Percentiles rank a stretch among this genome's conserved stretches.
Evolutionary conservation across 768 basidiomycete species (phyloP).

Genomic region (Naganishia antarctica): DNA sequence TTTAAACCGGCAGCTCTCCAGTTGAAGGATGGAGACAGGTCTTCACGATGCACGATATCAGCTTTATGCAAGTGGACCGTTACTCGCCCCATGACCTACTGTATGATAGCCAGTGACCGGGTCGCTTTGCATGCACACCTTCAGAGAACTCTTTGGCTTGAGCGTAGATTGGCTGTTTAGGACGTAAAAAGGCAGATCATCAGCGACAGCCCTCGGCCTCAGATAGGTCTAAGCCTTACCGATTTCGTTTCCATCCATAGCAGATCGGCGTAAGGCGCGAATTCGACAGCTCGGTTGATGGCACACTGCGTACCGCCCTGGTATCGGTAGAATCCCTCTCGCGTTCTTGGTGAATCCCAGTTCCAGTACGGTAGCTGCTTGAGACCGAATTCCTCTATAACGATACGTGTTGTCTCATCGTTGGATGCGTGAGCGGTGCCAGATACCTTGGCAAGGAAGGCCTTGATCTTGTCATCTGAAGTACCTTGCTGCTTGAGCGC

Average conservation of each 20-base stretch:
- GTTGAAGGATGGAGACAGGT: conserved; percentile 74
- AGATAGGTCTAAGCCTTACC: not conserved
- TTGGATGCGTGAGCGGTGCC: conserved; percentile 64
- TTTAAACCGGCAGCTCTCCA: conserved; percentile 75
- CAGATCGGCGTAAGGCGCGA: conserved; percentile 73
- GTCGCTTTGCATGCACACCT: conserved; percentile 63
- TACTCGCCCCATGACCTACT: not conserved
- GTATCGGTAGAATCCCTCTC: conserved; percentile 95
- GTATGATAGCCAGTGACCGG: conserved; percentile 92
- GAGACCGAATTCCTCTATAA: conserved; percentile 72
- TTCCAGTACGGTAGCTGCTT: conserved; percentile 72
- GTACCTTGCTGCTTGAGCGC: conserved; percentile 57
- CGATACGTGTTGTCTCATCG: conserved; percentile 65
- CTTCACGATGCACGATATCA: conserved; percentile 49
- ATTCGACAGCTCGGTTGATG: conserved; percentile 82
- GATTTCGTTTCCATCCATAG: conserved; percentile 66
- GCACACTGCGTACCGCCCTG: conserved; percentile 95
- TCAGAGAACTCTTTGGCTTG: conserved; percentile 89
- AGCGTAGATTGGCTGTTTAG: conserved; percentile 69
- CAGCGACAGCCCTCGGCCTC: not conserved
- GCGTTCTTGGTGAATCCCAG: conserved; percentile 88
- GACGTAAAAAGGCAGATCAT: too few relatives aligned
- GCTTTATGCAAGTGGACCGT: too few relatives aligned
- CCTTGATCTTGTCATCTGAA: conserved; percentile 55
- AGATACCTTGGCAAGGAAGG: conserved; percentile 55